Conservation (phyloP, 2,329 filamentous ascomycete genomes). For the Pseudocercospora macadamiae region DNA sequence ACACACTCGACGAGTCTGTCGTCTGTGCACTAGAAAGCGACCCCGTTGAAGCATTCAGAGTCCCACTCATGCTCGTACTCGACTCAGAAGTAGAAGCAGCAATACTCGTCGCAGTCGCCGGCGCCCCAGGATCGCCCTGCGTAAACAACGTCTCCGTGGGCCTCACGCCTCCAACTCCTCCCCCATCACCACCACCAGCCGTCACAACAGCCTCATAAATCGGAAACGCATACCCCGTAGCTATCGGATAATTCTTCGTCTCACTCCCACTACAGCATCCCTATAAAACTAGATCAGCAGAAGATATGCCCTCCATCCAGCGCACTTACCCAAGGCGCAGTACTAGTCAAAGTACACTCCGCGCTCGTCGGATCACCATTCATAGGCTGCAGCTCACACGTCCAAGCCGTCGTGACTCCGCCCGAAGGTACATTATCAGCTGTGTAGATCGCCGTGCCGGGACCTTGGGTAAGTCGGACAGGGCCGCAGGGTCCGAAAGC, state of each 20-base stretch:
- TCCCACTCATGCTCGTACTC: background rate
- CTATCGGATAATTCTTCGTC: constrained; percentile 3
- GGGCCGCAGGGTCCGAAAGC: constrained; percentile 3
- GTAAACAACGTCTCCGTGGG: constrained; percentile 4
- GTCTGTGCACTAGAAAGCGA: too few relatives aligned
- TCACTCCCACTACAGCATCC: constrained; percentile 1
- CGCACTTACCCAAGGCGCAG: background rate
- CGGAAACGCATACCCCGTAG: constrained; percentile 4
- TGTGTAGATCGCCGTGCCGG: constrained; percentile 6
- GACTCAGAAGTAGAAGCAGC: background rate
- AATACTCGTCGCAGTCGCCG: too few relatives aligned
- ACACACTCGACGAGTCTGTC: too few relatives aligned
- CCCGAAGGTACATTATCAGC: background rate
- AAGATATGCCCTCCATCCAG: too few relatives aligned
- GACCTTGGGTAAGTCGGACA: constrained; percentile 10
- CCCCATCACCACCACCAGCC: background rate
- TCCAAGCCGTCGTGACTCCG: constrained; percentile 9
- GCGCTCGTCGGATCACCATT: constrained; percentile 7
- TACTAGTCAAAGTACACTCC: constrained; percentile 4
- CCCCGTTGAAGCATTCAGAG: background rate
- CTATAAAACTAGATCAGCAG: too few relatives aligned
- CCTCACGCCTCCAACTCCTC: background rate
- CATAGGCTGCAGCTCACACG: background rate
- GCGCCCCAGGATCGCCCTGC: background rate
- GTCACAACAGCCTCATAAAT: constrained; percentile 6